phyloP scores from a whole-genome alignment of 2,329 filamentous ascomycete genomes.

The Talaromyces pinophilus region DNA sequence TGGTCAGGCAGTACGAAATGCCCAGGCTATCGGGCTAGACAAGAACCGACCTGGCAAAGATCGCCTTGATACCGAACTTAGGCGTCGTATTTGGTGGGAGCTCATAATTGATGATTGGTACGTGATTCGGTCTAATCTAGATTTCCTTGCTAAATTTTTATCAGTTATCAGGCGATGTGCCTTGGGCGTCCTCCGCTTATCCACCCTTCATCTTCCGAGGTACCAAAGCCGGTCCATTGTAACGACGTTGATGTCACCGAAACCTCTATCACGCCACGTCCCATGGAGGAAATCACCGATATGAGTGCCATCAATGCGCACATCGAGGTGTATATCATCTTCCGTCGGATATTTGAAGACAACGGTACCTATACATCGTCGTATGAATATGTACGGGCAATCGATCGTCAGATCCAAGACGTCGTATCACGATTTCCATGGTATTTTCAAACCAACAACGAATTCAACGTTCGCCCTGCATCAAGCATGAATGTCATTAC shows the following conservation, averaged over 20 bases:
- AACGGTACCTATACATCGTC: conserved; percentile 27
- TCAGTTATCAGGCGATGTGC: conserved; percentile 33
- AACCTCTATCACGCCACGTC: conserved; percentile 23
- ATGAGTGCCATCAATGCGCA: conserved; percentile 29
- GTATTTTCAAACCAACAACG: conserved; percentile 29
- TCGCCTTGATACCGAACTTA: conserved; percentile 28
- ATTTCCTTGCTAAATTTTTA: background rate
- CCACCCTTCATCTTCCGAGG: conserved; percentile 27
- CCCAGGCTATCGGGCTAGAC: conserved; percentile 30
- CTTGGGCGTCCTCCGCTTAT: conserved; percentile 31
- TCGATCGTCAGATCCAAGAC: conserved; percentile 29
- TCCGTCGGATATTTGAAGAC: conserved; percentile 27
- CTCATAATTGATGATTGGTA: conserved; percentile 31
- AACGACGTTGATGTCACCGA: conserved; percentile 31
- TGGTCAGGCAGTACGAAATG: conserved; percentile 31
- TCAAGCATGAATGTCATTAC: conserved; percentile 27
- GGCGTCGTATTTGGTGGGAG: conserved; percentile 32
- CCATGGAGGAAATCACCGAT: conserved; percentile 29
- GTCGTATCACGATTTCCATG: conserved; percentile 29
- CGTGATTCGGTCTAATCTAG: conserved; percentile 9
- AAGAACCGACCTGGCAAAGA: conserved; percentile 26
- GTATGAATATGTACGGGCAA: conserved; percentile 28
- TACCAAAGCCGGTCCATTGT: conserved; percentile 31
- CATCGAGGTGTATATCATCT: conserved; percentile 27
- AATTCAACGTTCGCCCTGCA: conserved; percentile 23